Conservation (phyloP, 495 filamentous ascomycete genomes). For the Lasiosphaeria hispida region DNA sequence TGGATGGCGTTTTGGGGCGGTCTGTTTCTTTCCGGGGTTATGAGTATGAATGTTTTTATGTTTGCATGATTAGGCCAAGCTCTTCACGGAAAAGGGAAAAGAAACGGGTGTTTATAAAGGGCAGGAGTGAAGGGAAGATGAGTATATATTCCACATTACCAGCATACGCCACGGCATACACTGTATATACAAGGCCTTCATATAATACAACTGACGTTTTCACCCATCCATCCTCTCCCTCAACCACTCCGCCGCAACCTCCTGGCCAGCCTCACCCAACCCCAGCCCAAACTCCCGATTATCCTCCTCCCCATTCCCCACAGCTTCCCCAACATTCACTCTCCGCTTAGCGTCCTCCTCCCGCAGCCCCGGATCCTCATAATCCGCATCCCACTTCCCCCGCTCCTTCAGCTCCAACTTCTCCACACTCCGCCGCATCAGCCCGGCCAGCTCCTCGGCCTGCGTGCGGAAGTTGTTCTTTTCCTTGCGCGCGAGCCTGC, state of each 20-base stretch:
- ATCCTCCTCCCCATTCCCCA: constrained; percentile 6
- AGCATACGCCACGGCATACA: no score
- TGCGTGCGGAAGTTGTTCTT: constrained; percentile 36
- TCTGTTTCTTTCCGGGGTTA: background rate
- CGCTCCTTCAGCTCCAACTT: constrained; percentile 33
- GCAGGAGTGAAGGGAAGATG: no score
- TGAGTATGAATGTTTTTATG: no score
- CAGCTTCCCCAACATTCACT: constrained; percentile 10
- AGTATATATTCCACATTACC: no score
- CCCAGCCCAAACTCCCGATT: constrained; percentile 9
- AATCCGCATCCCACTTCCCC: constrained; percentile 26
- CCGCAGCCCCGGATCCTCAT: constrained; percentile 9
- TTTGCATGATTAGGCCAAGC: no score
- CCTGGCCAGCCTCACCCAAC: constrained; percentile 17
- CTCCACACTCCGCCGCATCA: constrained; percentile 40
- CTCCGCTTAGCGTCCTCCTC: constrained; percentile 15
- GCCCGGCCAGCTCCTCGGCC: constrained; percentile 31
- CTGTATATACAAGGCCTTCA: background rate
- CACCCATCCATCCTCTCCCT: constrained; percentile 20
- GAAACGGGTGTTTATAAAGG: no score
- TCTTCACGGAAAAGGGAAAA: no score
- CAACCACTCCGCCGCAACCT: constrained; percentile 28
- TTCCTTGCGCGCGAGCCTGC: background rate
- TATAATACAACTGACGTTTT: background rate
- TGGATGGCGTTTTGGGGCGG: no score